These are phyloP conservation scores for Eragrostis curvula DNA, from an alignment of 176 grass and related monocot genomes.

Conservation along the genomic window DNA sequence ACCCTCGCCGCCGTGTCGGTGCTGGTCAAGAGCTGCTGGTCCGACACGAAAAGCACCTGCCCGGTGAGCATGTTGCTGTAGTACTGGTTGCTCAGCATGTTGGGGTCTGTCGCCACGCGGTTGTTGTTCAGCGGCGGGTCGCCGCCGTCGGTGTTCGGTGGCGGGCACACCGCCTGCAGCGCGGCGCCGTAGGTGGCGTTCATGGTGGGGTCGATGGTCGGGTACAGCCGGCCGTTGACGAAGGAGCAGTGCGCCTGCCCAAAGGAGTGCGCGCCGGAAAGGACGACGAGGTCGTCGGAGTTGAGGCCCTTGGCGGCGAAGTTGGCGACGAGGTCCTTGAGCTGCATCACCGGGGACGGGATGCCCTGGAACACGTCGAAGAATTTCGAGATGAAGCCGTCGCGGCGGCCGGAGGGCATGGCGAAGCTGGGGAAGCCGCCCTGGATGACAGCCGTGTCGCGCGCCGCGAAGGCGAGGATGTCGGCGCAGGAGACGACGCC, in stretches of 20 bases:
- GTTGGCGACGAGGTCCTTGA: conserved; percentile 12
- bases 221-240: conserved; percentile 24
- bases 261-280: conserved; percentile 39
- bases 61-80: conserved; percentile 9
- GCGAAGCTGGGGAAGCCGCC: conserved; percentile 23
- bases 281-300: conserved; percentile 30
- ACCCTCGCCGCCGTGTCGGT: conserved; percentile 34
- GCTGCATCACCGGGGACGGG: not conserved
- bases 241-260: conserved; percentile 22
- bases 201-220: conserved; percentile 22
- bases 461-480: conserved; percentile 56
- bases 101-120: not conserved
- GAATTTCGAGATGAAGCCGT: not conserved
- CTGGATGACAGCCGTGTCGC: conserved; percentile 44
- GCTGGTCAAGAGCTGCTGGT: conserved; percentile 36
- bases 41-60: conserved; percentile 51
- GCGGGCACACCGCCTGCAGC: conserved; percentile 8
- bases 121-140: conserved; percentile 13
- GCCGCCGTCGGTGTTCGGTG: not conserved
- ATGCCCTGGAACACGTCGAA: conserved; percentile 30
- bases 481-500: conserved; percentile 62
- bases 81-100: conserved; percentile 18
- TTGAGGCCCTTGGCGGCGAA: conserved; percentile 23
- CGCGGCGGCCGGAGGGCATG: conserved; percentile 33
- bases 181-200: not conserved